These are phyloP conservation scores for Aegilops tauschii DNA, from an alignment of 176 grass and related monocot species.

Conservation along the genomic window DNA sequence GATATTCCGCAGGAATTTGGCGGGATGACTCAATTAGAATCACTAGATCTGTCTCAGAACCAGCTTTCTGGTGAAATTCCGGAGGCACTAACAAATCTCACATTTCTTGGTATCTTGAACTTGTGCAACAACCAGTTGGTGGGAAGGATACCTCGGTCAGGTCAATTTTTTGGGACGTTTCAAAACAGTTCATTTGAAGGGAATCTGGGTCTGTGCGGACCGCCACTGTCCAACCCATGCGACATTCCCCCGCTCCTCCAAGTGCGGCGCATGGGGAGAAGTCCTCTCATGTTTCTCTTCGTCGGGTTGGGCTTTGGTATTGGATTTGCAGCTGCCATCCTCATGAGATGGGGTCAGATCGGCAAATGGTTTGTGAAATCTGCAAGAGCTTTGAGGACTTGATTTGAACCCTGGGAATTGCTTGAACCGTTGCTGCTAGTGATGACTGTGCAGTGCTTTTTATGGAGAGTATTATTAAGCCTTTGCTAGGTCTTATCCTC, in stretches of 20 bases:
- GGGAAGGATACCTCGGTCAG: neutral
- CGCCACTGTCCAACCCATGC: neutral
- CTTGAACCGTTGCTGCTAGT: too few relatives aligned
- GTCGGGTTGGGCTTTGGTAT: neutral
- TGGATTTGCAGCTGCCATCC: neutral
- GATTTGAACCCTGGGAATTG: too few relatives aligned
- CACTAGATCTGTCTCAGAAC: conserved; percentile 20
- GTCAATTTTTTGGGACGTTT: neutral
- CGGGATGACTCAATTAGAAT: neutral
- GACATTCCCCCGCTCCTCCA: neutral
- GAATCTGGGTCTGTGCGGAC: neutral
- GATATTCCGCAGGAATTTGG: neutral
- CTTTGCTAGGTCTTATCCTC: too few relatives aligned
- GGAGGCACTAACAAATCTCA: conserved; percentile 14
- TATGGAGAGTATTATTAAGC: too few relatives aligned
- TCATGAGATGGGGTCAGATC: neutral
- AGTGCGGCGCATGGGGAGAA: neutral
- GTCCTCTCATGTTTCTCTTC: neutral
- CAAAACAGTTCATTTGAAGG: neutral
- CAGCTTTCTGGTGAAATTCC: conserved; percentile 14
- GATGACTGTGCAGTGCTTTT: too few relatives aligned
- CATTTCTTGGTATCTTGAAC: conserved; percentile 24
- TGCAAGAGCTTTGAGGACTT: neutral
- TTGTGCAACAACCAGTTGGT: conserved; percentile 32
- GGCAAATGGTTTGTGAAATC: neutral